Percentiles rank a stretch among this genome's conserved stretches.
phyloP scores from a whole-genome alignment of 2,329 filamentous ascomycete genomes.

The Westerdykella aurantiaca region DNA sequence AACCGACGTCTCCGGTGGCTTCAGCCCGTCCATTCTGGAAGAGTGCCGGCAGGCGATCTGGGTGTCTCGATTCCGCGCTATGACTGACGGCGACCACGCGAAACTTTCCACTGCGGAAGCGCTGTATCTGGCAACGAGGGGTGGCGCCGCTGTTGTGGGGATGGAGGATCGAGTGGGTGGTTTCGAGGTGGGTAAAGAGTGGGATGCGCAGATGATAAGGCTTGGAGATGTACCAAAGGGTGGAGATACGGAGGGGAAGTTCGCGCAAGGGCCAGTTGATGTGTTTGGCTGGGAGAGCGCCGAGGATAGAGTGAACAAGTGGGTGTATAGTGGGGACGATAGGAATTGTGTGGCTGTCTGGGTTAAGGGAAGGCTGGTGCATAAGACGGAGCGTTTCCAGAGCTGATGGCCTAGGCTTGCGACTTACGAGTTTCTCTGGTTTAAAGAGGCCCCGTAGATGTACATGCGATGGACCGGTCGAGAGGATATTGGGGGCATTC shows the following conservation, averaged over 20 bases:
- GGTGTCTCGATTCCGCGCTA: constrained; percentile 66
- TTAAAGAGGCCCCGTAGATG: no score
- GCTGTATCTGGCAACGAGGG: constrained; percentile 79
- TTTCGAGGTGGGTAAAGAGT: constrained; percentile 82
- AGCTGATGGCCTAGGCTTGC: background rate
- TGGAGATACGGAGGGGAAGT: constrained; percentile 30
- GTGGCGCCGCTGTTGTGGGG: constrained; percentile 76
- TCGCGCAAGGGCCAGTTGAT: constrained; percentile 64
- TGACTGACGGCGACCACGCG: constrained; percentile 45
- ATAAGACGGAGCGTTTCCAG: constrained; percentile 38
- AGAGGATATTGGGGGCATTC: no score
- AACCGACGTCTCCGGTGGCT: constrained; percentile 87
- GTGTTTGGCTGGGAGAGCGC: constrained; percentile 89
- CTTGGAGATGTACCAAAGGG: constrained; percentile 45
- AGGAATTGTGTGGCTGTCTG: constrained; percentile 83
- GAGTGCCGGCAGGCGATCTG: constrained; percentile 76
- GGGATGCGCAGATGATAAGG: constrained; percentile 80
- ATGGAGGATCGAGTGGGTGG: constrained; percentile 66
- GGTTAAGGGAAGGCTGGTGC: constrained; percentile 79
- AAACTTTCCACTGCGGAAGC: constrained; percentile 82
- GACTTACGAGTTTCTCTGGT: no score
- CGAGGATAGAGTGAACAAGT: constrained; percentile 83
- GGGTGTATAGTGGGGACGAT: constrained; percentile 91
- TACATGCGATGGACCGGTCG: no score
- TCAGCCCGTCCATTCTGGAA: constrained; percentile 73